phyloP scores from a whole-genome alignment of 106 monocot genomes.

The Agapanthus africanus region DNA sequence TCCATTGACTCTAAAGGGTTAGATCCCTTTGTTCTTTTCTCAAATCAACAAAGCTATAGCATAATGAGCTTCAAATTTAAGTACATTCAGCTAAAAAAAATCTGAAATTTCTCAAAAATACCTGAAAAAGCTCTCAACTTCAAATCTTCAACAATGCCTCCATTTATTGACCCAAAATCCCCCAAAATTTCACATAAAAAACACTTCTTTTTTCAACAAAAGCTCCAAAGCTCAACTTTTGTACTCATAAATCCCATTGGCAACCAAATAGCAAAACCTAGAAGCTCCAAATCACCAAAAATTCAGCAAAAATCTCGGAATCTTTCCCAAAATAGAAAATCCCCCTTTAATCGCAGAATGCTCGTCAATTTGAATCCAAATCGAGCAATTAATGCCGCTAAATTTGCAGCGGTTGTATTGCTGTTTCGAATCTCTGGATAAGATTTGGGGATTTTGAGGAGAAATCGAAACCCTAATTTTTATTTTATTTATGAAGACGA shows the following conservation, averaged over 20 bases:
- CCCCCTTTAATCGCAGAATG: background rate
- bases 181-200: background rate
- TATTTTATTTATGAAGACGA: background rate
- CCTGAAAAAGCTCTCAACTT: slow-evolving; percentile 6
- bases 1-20: slow-evolving; percentile 11
- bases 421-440: background rate
- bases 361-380: background rate
- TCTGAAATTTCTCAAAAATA: slow-evolving; percentile 3
- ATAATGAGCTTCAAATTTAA: background rate
- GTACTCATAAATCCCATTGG: background rate
- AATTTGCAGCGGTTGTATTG: background rate
- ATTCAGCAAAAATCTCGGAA: background rate
- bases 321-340: background rate
- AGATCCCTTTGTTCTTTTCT: slow-evolving; percentile 4
- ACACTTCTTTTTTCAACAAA: background rate
- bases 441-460: background rate
- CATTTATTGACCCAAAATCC: background rate
- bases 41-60: background rate
- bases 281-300: no score
- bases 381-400: background rate
- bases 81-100: slow-evolving; percentile 13
- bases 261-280: slow-evolving; percentile 8
- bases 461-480: background rate
- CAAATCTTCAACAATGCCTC: slow-evolving; percentile 14
- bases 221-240: slow-evolving; percentile 6